Conservation (phyloP, 2,329 filamentous ascomycete species). For the Nigrograna mackinnonii region DNA sequence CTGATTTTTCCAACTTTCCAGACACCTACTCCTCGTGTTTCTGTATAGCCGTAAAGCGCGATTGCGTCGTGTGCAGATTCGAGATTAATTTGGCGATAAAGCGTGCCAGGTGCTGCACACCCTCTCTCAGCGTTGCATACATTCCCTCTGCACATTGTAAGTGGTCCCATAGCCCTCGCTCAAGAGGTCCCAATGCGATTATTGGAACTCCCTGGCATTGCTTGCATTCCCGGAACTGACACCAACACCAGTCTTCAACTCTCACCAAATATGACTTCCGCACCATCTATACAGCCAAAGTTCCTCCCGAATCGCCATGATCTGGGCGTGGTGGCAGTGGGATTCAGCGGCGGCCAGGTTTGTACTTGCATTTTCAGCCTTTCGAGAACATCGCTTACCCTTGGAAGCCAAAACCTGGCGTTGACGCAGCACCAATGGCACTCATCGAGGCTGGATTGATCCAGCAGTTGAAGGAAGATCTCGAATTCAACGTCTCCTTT, state of each 20-base stretch:
- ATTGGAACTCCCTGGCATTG: no score
- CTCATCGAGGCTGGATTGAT: constrained; percentile 89
- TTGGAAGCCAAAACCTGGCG: constrained; percentile 79
- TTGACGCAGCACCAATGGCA: constrained; percentile 86
- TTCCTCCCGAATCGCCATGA: constrained; percentile 82
- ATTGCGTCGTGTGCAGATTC: constrained; percentile 4
- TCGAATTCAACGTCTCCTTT: constrained; percentile 86
- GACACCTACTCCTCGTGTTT: constrained; percentile 4
- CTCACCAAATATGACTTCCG: constrained; percentile 55
- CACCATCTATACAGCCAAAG: constrained; percentile 65
- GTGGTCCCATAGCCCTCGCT: no score
- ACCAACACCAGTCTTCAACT: no score
- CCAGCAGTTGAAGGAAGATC: constrained; percentile 78
- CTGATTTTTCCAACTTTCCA: constrained; percentile 5
- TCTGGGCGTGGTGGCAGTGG: constrained; percentile 89
- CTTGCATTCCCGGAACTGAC: no score
- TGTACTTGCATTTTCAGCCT: constrained; percentile 24
- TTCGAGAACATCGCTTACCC: constrained; percentile 11
- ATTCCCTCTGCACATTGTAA: no score
- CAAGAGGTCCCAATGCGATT: no score
- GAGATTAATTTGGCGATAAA: no score
- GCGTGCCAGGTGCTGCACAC: no score
- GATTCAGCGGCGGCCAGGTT: constrained; percentile 96
- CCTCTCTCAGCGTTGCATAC: no score
- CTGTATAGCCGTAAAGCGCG: constrained; percentile 9